These are phyloP conservation scores for Trypanosoma platydactyli DNA, from an alignment of 208 protist genomes.

Conservation along the genomic window DNA sequence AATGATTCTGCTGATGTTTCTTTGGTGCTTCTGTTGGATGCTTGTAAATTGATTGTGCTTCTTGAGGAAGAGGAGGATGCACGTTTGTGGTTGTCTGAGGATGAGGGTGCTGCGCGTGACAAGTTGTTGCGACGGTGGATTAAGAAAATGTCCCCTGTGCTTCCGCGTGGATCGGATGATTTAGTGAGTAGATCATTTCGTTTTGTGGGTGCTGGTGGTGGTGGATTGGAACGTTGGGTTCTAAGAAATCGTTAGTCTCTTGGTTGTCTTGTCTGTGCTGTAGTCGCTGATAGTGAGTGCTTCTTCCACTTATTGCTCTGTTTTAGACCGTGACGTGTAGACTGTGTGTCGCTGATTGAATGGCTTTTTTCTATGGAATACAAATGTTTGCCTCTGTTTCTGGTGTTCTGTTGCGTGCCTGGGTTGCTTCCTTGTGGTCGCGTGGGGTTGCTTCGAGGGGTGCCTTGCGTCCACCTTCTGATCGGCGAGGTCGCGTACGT, in stretches of 20 bases:
- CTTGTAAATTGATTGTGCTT: too few relatives aligned
- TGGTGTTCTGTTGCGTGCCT: too few relatives aligned
- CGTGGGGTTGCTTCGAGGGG: too few relatives aligned
- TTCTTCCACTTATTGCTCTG: background rate
- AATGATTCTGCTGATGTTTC: background rate
- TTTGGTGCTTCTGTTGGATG: background rate
- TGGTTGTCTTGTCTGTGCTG: background rate
- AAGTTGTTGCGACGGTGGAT: conserved; percentile 15
- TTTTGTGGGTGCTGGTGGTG: background rate
- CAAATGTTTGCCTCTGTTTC: too few relatives aligned
- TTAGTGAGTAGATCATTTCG: background rate
- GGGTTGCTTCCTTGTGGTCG: too few relatives aligned
- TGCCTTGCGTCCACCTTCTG: too few relatives aligned
- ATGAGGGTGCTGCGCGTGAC: background rate
- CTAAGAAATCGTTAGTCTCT: conserved; percentile 33
- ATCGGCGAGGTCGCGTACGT: too few relatives aligned
- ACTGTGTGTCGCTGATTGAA: too few relatives aligned
- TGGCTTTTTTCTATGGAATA: too few relatives aligned
- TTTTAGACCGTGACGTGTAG: background rate
- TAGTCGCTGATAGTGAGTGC: background rate
- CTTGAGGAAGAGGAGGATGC: conserved; percentile 27
- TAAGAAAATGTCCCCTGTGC: too few relatives aligned
- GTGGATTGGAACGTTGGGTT: conserved; percentile 45
- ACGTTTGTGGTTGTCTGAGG: conserved; percentile 26
- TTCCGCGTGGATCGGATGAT: background rate